Percentiles rank a stretch among this genome's conserved stretches.
Conservation (phyloP, 2,329 filamentous ascomycete genomes). For the Hymenoscyphus infarciens region DNA sequence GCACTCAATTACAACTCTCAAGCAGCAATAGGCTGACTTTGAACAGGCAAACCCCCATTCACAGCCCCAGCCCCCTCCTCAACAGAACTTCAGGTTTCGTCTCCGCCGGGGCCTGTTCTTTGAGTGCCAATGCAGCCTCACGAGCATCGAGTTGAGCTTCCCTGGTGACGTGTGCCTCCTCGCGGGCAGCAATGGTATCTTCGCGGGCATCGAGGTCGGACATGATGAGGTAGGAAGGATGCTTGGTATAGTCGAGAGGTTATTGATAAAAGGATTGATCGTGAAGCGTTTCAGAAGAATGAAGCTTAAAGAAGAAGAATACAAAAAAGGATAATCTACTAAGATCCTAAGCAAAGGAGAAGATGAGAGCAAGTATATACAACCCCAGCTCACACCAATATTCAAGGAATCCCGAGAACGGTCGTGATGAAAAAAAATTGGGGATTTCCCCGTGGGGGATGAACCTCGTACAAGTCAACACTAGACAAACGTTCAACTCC, state of each 20-base stretch:
- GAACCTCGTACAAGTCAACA: background rate
- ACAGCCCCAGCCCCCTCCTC: background rate
- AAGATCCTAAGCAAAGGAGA: background rate
- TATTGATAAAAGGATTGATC: background rate
- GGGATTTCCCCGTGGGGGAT: background rate
- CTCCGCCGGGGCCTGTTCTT: background rate
- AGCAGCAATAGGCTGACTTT: background rate
- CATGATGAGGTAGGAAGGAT: slow-evolving; percentile 7
- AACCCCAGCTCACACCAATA: background rate
- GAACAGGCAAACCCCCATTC: background rate
- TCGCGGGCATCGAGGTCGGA: slow-evolving; percentile 16
- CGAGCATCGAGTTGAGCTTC: slow-evolving; percentile 10
- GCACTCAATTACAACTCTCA: background rate
- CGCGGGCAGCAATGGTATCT: slow-evolving; percentile 12
- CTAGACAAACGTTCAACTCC: background rate
- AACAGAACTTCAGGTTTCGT: background rate
- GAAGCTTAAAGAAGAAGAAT: background rate
- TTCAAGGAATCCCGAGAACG: background rate
- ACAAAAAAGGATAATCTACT: background rate
- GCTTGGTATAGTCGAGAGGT: background rate
- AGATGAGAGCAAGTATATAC: background rate
- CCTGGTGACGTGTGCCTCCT: slow-evolving; percentile 6
- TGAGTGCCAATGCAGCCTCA: slow-evolving; percentile 9
- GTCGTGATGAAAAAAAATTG: background rate
- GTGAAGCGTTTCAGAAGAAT: background rate